A percentile compares a stretch with the other conserved stretches of the same genome.
Evolutionary conservation across 371 early-diverging fungal genomes (phyloP).

Genomic region (Funneliformis caledonium): DNA sequence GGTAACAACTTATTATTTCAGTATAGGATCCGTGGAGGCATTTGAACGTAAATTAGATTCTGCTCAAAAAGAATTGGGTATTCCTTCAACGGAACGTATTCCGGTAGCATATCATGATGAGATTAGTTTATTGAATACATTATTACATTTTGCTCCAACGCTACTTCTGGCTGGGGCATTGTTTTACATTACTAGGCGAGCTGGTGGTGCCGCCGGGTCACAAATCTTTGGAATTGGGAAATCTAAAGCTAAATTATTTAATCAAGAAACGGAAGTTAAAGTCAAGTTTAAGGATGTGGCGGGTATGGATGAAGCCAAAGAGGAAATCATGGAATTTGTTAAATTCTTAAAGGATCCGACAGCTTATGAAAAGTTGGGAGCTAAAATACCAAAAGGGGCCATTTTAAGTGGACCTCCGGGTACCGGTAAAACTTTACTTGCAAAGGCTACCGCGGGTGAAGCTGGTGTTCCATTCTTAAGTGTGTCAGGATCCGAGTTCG

Average conservation of each 20-base stretch:
- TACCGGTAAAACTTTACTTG: conserved; percentile 98
- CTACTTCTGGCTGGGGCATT: conserved; percentile 86
- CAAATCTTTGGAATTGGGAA: conserved; percentile 96
- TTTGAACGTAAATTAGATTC: conserved; percentile 92
- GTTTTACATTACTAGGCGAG: conserved; percentile 82
- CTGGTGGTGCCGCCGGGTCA: conserved; percentile 70
- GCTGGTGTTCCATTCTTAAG: conserved; percentile 97
- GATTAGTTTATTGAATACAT: conserved; percentile 67
- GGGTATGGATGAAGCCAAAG: conserved; percentile 99
- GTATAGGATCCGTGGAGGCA: conserved; percentile 93
- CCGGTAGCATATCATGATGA: conserved; percentile 89
- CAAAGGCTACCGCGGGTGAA: conserved; percentile 99
- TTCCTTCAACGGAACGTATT: conserved; percentile 87
- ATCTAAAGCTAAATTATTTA: conserved; percentile 94
- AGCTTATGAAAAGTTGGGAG: conserved; percentile 96
- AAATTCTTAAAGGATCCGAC: conserved; percentile 99
- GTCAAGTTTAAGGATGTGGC: conserved; percentile 99
- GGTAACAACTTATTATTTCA: conserved; percentile 68
- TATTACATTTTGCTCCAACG: conserved; percentile 94
- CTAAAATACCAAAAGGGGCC: conserved; percentile 99
- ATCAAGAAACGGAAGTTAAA: conserved; percentile 94
- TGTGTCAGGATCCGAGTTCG: conserved; percentile 99
- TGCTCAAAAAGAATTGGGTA: conserved; percentile 89
- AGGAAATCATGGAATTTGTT: conserved; percentile 99
- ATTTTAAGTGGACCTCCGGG: conserved; percentile 99